Base-by-base conservation (phyloP, 106 monocot genomes). In the Narthecium ossifragum region DNA sequence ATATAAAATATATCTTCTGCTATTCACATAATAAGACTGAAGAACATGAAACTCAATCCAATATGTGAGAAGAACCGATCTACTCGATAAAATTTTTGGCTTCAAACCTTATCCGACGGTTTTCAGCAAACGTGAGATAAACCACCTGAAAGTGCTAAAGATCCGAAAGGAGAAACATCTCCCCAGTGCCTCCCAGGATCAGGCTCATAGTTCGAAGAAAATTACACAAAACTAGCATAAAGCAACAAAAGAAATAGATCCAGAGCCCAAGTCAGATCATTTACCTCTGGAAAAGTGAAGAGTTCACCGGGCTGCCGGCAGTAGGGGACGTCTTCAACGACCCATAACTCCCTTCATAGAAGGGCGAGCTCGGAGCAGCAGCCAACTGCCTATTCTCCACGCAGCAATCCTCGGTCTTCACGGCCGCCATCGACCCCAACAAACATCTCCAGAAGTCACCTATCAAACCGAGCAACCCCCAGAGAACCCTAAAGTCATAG, bases 321-420 rank as follows among this genome's bases (percentile, higher is more conserved):
- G 71, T 65, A 8, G 77, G 78, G 0, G 89, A 85, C 69, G 54
- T 62, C 51, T 46, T 38, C 4, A 64, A 73, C 26, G 66, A 52
- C 6, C 66, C 89, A 28, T 56, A 73, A 31, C 79, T 86, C 27
- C 74, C 80, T 32, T 83, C 86, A 7, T 80, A 80, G 6, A 63
- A 34, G 1, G 84, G 84, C 14, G 84, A 82, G 62, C 72, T 72
- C 18, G 78, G 78, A 0, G 84, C 64, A 11, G 69, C 71, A 18
- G 73, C 66, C 20, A 73, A 75, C 65, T 93, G 88, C 66, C 71
- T 81, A 61, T 93, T 88, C 79, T 88, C 88, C 55, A 85, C 82
- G 39, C 88, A 93, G 10, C 67, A 54, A 59, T 70, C 39, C 75
- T 79, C 77, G 14, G 77, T 56, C 74, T 74, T 74, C 70, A 73